These are phyloP conservation scores for Lachnellula cervina DNA, from an alignment of 2,329 filamentous ascomycete genomes.

Conservation along the genomic window DNA sequence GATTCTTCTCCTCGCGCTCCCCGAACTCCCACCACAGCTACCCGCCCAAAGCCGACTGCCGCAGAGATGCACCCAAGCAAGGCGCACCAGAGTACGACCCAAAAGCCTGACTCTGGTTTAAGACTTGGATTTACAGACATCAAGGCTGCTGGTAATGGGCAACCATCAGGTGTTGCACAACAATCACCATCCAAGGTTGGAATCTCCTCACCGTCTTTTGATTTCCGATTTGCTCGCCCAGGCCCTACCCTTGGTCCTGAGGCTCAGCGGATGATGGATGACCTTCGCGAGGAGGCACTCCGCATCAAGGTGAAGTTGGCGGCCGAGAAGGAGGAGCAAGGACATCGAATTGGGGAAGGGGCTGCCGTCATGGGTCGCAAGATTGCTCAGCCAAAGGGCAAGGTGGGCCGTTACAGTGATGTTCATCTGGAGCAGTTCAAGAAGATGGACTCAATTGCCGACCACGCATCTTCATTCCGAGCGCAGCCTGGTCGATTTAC, in stretches of 20 bases:
- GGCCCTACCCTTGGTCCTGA: constrained; percentile 56
- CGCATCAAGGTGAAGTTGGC: constrained; percentile 66
- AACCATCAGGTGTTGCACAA: constrained; percentile 42
- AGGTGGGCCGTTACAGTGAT: constrained; percentile 73
- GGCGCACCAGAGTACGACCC: constrained; percentile 68
- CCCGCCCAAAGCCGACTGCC: constrained; percentile 63
- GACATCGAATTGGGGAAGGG: constrained; percentile 38
- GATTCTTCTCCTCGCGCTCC: constrained; percentile 25
- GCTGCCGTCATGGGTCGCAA: constrained; percentile 53
- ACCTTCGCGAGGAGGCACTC: constrained; percentile 66
- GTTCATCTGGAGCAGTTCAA: constrained; percentile 85
- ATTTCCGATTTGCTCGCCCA: constrained; percentile 56
- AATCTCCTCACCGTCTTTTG: constrained; percentile 56
- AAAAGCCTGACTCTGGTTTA: constrained; percentile 72
- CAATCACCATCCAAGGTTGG: constrained; percentile 60
- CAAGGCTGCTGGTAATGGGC: constrained; percentile 34
- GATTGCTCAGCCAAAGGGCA: constrained; percentile 76
- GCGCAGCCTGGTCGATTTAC: constrained; percentile 49
- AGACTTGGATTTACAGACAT: constrained; percentile 79
- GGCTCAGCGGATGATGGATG: constrained; percentile 57
- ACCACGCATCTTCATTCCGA: constrained; percentile 75
- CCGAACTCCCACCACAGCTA: constrained; percentile 58
- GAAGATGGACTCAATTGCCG: constrained; percentile 95
- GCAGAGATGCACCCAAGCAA: constrained; percentile 92
- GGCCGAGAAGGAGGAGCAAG: constrained; percentile 55